A percentile compares a stretch with the other conserved stretches of the same genome.
phyloP scores from a whole-genome alignment of 192 early-diverging fungal species.

The Podila horticola region DNA sequence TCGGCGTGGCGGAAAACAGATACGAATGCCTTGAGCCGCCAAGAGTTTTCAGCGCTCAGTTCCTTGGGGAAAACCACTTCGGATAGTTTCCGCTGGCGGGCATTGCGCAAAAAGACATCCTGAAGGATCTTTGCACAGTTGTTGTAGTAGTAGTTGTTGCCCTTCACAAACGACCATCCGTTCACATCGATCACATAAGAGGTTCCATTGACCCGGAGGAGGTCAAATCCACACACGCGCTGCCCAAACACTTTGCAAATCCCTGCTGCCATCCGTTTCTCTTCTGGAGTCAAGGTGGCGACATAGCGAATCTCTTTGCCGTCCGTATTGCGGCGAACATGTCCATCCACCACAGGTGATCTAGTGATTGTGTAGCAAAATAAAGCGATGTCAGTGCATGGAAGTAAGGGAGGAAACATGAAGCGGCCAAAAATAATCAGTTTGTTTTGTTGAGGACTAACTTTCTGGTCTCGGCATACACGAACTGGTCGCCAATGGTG shows the following conservation, averaged over 20 bases:
- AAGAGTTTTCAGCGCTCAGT: conserved; percentile 80
- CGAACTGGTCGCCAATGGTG: conserved; percentile 85
- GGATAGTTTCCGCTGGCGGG: conserved; percentile 64
- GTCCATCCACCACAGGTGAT: conserved; percentile 94
- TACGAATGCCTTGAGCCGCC: conserved; percentile 93
- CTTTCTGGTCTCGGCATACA: conserved; percentile 96
- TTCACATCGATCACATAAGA: conserved; percentile 98
- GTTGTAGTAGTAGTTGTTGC: conserved; percentile 91
- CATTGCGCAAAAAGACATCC: conserved; percentile 77
- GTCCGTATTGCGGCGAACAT: conserved; percentile 91
- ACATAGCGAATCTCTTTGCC: conserved; percentile 97
- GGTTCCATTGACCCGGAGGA: conserved; percentile 79
- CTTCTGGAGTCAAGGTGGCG: conserved; percentile 78
- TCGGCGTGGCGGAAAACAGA: conserved; percentile 97
- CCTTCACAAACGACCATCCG: conserved; percentile 99
- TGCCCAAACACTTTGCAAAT: conserved; percentile 89
- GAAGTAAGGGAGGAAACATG: neutral
- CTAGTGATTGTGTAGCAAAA: conserved; percentile 32
- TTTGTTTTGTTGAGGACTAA: conserved; percentile 16
- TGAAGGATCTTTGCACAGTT: conserved; percentile 80
- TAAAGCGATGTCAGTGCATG: neutral
- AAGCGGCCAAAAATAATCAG: neutral
- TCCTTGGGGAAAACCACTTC: conserved; percentile 64
- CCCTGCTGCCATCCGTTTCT: conserved; percentile 77
- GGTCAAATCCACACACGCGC: conserved; percentile 93